Evolutionary conservation across 1,284 basidiomycete genomes (phyloP).

Genomic region (Hymenochaete sp.): DNA sequence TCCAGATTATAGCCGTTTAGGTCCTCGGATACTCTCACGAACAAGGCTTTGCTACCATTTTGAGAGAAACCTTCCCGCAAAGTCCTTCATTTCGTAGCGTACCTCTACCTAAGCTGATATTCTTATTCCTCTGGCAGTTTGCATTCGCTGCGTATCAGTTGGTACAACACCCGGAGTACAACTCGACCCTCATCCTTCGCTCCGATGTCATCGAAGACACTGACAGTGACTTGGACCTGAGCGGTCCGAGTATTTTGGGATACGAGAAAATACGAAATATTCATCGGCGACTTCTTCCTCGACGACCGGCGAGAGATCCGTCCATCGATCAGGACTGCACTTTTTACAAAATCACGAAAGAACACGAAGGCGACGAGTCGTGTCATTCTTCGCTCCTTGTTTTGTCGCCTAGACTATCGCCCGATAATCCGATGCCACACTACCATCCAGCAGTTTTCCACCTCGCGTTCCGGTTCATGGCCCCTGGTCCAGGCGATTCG

Average conservation of each 20-base stretch:
- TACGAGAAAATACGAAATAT: constrained; percentile 38
- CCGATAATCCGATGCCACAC: constrained; percentile 50
- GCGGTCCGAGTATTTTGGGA: constrained; percentile 35
- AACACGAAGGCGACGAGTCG: constrained; percentile 17
- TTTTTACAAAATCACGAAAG: constrained; percentile 35
- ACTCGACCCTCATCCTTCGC: constrained; percentile 72
- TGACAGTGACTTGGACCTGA: constrained; percentile 23
- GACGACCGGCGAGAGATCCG: constrained; percentile 61
- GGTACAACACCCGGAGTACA: constrained; percentile 74
- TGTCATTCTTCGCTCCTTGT: constrained; percentile 39
- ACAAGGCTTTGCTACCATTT: too few species aligned
- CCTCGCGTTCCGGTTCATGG: constrained; percentile 63
- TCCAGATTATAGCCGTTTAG: neutral
- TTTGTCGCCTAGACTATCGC: constrained; percentile 49
- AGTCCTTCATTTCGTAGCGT: too few species aligned
- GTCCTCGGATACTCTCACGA: neutral
- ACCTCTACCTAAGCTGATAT: too few species aligned
- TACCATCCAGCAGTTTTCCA: constrained; percentile 71
- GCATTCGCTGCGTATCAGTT: constrained; percentile 54
- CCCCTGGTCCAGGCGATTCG: constrained; percentile 20
- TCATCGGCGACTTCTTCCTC: constrained; percentile 57
- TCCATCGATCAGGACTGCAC: constrained; percentile 70
- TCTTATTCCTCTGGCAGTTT: constrained; percentile 52
- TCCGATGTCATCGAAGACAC: constrained; percentile 54
- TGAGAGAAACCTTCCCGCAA: too few species aligned